Conservation (phyloP, 345 rosid genomes). For the Eutrema japonicum region DNA sequence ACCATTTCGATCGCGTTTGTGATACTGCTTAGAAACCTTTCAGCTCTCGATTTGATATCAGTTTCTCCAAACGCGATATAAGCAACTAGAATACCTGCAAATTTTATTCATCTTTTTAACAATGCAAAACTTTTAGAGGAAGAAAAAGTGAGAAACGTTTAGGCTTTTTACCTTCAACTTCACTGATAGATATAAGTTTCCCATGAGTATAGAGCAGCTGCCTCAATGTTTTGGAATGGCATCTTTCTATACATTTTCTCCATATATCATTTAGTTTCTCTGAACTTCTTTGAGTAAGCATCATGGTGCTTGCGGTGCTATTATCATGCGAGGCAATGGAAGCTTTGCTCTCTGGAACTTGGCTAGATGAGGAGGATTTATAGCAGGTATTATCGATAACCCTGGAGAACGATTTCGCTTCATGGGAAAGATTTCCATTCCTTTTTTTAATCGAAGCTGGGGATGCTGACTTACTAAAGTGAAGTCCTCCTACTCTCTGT, state of each 20-base stretch:
- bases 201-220: constrained; percentile 80
- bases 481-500: constrained; percentile 59
- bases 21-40: constrained; percentile 90
- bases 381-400: constrained; percentile 46
- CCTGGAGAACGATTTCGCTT: constrained; percentile 47
- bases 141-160: constrained; percentile 3
- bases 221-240: constrained; percentile 90
- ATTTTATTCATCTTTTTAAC: constrained; percentile 24
- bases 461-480: constrained; percentile 55
- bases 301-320: constrained; percentile 47
- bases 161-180: constrained; percentile 67
- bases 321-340: constrained; percentile 50
- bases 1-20: constrained; percentile 92
- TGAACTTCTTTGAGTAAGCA: constrained; percentile 54
- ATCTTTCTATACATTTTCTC: constrained; percentile 79
- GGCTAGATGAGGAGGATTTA: constrained; percentile 53
- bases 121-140: neutral
- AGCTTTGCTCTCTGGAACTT: constrained; percentile 42
- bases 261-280: constrained; percentile 73
- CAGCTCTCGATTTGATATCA: constrained; percentile 79
- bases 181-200: constrained; percentile 80
- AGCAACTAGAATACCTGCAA: constrained; percentile 77
- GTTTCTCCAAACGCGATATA: constrained; percentile 72
- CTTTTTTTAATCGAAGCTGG: constrained; percentile 59
- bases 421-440: constrained; percentile 51